Evolutionary conservation across 2,329 filamentous ascomycete species (phyloP).

Genomic region (Claviceps pusilla): DNA sequence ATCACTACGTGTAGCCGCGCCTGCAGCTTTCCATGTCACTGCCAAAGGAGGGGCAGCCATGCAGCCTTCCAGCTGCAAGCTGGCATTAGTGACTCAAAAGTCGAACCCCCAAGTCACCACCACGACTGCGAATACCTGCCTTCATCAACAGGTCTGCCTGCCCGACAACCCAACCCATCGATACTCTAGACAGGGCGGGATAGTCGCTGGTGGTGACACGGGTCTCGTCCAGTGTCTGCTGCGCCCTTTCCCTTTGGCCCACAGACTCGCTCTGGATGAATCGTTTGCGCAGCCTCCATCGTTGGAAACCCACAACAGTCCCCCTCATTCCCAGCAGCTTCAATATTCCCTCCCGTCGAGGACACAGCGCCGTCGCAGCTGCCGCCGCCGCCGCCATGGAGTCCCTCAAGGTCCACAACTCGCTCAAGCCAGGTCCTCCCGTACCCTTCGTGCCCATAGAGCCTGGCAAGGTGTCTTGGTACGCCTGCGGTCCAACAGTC

Average conservation of each 20-base stretch:
- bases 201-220: conserved; percentile 5
- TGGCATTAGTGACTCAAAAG: background rate
- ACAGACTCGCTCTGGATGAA: conserved; percentile 18
- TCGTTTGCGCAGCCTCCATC: conserved; percentile 18
- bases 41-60: background rate
- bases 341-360: conserved; percentile 14
- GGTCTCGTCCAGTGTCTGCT: conserved; percentile 8
- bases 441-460: conserved; percentile 62
- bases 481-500: conserved; percentile 76
- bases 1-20: too few species aligned
- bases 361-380: conserved; percentile 18
- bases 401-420: conserved; percentile 64
- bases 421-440: conserved; percentile 55
- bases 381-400: conserved; percentile 25
- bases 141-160: background rate
- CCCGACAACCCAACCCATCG: background rate
- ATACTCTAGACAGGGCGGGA: background rate
- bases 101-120: background rate
- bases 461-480: conserved; percentile 62
- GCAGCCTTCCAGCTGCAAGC: background rate
- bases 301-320: conserved; percentile 13
- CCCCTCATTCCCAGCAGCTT: conserved; percentile 13
- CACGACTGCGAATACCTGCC: background rate
- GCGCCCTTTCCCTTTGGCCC: background rate
- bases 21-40: too few species aligned